Evolutionary conservation across 164 flowering plant genomes (phyloP), one percentile per base, ranked within the genome.

Genomic region (Piper betle): DNA sequence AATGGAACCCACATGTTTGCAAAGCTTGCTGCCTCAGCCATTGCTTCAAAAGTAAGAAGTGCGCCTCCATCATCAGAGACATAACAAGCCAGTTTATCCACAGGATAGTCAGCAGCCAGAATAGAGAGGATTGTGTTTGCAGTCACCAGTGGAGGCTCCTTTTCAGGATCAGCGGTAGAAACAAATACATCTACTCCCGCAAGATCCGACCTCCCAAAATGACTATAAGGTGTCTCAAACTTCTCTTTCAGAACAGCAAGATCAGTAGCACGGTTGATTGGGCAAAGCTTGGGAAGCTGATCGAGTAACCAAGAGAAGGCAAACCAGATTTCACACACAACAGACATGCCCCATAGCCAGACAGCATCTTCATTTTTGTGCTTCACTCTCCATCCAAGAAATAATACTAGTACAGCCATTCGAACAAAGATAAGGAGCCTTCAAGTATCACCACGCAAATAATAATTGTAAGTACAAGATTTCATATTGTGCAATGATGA

Each of bases 51-150:
- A 53, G 97, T 91, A 25, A 91, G 77, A 17, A 91, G 84, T 1
- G 97, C 82, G 25, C 97, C 93, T 39, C 96, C 96, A 74, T 91
- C 97, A 69, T 91, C 97, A 43, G 97, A 91, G n/a, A 91, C 82
- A 62, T 91, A 91, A 59, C 97, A 91, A 3, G 98, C 71, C 6
- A 88, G 88, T 77, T 86, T 88, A 59, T 91, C 91, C 53, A 86
- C 92, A 11, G 98, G 98, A 61, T 91, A 91, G 53, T 91, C 92
- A 59, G 86, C 87, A 8, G 98, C 92, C 46, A 91, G 80, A 40
- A 91, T 88, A 0, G 97, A 91, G 7, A 91, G 78, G n/a, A 91
- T 84, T 50, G 96, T 88, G 71, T 91, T 91, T 56, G 97, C 89
- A 64, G 96, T 87, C 48, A 84, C 90, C 39, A 91, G 78, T 9